A percentile compares a stretch with the other conserved stretches of the same genome.
Conservation (phyloP, 1,284 basidiomycete species). For the Fomes fomentarius region DNA sequence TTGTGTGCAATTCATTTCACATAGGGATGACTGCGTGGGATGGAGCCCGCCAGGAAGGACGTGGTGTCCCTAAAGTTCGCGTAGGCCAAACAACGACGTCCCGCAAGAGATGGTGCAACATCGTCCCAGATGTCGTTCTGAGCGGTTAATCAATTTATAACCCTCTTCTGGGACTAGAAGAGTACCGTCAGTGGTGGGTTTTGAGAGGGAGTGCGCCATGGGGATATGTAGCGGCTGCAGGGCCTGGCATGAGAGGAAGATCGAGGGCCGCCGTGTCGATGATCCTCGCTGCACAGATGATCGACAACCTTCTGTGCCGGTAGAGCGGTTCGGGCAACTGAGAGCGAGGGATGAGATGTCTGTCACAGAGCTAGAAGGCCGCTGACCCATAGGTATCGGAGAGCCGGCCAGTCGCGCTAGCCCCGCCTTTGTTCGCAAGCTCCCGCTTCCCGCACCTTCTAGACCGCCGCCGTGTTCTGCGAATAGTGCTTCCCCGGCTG, state of each 20-base stretch:
- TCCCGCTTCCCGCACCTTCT: neutral
- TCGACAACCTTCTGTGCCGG: neutral
- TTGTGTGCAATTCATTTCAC: conserved; percentile 24
- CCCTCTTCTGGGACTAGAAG: too few species aligned
- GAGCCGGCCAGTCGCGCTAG: conserved; percentile 6
- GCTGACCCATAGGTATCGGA: neutral
- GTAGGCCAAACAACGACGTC: conserved; percentile 30
- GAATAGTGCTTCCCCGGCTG: neutral
- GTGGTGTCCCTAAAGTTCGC: conserved; percentile 13
- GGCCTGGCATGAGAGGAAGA: neutral
- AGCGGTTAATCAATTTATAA: too few species aligned
- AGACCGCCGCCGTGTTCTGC: neutral
- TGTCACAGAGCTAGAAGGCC: neutral
- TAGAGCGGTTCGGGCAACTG: neutral
- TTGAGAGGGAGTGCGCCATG: too few species aligned
- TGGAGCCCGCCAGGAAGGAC: conserved; percentile 29
- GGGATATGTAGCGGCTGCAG: too few species aligned
- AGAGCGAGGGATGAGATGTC: neutral
- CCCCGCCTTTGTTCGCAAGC: conserved; percentile 1
- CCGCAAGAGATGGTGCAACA: conserved; percentile 23
- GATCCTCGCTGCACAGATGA: neutral
- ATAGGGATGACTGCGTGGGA: conserved; percentile 25
- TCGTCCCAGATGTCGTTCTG: neutral
- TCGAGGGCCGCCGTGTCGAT: neutral
- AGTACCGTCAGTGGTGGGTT: neutral